Evolutionary conservation across 805 yeast species (phyloP), one percentile per base, ranked within the genome.

Genomic region (Saccharomycopsis sp.): DNA sequence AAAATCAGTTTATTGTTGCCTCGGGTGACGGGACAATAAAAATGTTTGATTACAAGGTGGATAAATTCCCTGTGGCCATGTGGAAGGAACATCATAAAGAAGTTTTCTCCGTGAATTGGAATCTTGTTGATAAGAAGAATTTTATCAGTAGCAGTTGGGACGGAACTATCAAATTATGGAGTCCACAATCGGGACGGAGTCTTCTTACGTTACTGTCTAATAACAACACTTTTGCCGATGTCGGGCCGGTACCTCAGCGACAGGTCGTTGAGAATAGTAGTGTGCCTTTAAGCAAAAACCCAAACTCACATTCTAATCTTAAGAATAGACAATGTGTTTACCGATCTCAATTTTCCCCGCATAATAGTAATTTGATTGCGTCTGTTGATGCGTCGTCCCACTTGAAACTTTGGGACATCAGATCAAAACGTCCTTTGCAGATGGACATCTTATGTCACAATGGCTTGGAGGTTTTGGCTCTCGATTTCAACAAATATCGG

Each of bases 71-170:
- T 0, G 82, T 89, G 8, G 81, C 79, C 73, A 84, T 83, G 65
- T 87, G 81, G 75, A 78, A 80, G 53, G 98, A 89, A 66, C 99
- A 93, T 71, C 72, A 79, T 29, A 75, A 84, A 53, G 96, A 89
- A 68, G 92, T 85, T 8, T 85, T 87, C 62, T 78, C 86, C 17
- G 81, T 87, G 41, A 81, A 82, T 65, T 87, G 94, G 94, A 86
- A 85, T 67, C 68, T 85, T 60, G 80, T 83, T 2, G 86, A 84
- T 62, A 87, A 90, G 71, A 67, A 78, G 2, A 75, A 75, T 17
- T 89, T 93, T 70, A 83, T 86, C 47, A 79, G 93, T 19, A 80
- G 92, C 25, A 86, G 96, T 7, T 93, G 98, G 98, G 98, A 93
- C 70, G 97, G 97, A 0, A 75, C 87, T 0, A 80, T 92, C 44